Evolutionary conservation across 768 basidiomycete genomes (phyloP), one percentile per base, ranked within the genome.

Genomic region (Mrakia gelida): DNA sequence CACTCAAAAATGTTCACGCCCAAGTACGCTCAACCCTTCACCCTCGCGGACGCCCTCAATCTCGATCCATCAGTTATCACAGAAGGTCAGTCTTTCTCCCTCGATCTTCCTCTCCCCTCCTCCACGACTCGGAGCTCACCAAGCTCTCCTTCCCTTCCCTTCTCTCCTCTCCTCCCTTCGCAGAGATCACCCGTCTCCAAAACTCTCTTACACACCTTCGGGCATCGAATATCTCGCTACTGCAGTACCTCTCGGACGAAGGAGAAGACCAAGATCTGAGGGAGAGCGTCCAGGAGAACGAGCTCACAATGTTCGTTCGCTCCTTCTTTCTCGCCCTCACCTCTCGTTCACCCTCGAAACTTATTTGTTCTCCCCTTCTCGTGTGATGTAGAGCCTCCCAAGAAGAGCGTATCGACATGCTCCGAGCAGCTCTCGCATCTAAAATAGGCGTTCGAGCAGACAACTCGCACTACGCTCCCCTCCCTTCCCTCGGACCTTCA

Each of bases 131-230:
- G 59, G 10, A 56, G 56, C 30, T 74, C 73, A 56, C 56, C 23
- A 32, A 18, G 11, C 34, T 18, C 73, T 32, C 32, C 73, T 65
- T 32, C 26, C 62, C 38, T 63, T 49, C 23, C 61, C 23, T 16
- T 10, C 6, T 49, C 32, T 21, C 30, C n/a, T 65, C 43, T 13
- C n/a, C 30, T n/a, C 43, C 61, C 41, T 11, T 18, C 10, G 52
- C 84, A 93, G 93, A 94, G 84, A 92, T 94, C 70, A 83, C 89
- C 49, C 89, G 93, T 75, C 86, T 94, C 18, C 88, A 89, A 80
- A 89, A 92, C 81, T 94, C 93, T 15, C 82, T 94, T 71, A 81
- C 82, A 52, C 91, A 89, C 80, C 85, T 94, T 71, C 85, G 84
- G 76, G 85, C 86, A 52, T 92, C 93, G 9, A 92, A 94, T 82